Percentiles rank a stretch among this genome's conserved stretches.
Evolutionary conservation across 305 asterid genomes (phyloP).

Genomic region (Ilex paraguariensis): DNA sequence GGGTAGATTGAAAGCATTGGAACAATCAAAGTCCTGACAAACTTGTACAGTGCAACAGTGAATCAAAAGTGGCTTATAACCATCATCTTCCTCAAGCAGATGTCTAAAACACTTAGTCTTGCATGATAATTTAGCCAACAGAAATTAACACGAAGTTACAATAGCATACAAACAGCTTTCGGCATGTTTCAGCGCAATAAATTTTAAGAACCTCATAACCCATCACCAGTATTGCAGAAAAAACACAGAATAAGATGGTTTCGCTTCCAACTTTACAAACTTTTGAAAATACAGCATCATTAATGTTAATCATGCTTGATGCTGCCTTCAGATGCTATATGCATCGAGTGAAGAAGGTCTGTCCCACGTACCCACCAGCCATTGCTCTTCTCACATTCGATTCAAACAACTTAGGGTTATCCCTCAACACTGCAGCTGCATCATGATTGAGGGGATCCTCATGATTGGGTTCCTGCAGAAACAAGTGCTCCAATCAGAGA

Average conservation of each 20-base stretch:
- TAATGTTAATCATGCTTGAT: slow-evolving; percentile 18
- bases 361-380: slow-evolving; percentile 59
- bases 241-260: slow-evolving; percentile 6
- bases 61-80: no score
- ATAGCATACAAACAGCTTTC: slow-evolving; percentile 19
- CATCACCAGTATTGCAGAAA: slow-evolving; percentile 6
- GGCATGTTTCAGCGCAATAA: slow-evolving; percentile 9
- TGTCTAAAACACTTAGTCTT: no score
- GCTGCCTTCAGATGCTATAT: slow-evolving; percentile 22
- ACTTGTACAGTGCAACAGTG: no score
- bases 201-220: slow-evolving; percentile 4
- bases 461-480: slow-evolving; percentile 57
- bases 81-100: no score
- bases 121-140: slow-evolving; percentile 13
- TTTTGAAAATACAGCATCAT: slow-evolving; percentile 15
- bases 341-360: slow-evolving; percentile 54
- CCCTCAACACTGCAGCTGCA: slow-evolving; percentile 61
- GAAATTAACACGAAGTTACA: slow-evolving; percentile 14
- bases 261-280: slow-evolving; percentile 8
- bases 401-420: slow-evolving; percentile 55
- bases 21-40: no score
- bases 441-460: slow-evolving; percentile 69
- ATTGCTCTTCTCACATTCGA: slow-evolving; percentile 53
- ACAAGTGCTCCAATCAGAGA: not conserved
- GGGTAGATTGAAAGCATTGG: no score